These are phyloP conservation scores for Rhododendron griersonianum DNA, from an alignment of 148 eudicot species.

Conservation along the genomic window DNA sequence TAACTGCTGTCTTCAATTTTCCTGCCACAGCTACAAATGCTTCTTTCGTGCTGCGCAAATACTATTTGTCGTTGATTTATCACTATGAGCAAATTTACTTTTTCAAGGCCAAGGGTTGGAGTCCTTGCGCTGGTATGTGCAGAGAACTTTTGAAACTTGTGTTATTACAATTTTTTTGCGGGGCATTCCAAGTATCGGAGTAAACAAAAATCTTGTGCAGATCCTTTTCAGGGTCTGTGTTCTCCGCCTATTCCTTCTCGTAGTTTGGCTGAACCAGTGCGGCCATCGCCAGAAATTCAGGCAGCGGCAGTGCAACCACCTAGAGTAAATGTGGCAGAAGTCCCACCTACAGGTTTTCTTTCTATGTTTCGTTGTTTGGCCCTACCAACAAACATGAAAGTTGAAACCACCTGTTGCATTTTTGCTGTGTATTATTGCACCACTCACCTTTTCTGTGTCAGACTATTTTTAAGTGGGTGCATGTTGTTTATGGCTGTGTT, in stretches of 20 bases:
- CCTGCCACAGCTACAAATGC: constrained; percentile 97
- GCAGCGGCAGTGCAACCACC: constrained; percentile 27
- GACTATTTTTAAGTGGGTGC: background rate
- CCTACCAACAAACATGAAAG: background rate
- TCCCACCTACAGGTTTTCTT: constrained; percentile 44
- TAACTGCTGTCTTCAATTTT: constrained; percentile 67
- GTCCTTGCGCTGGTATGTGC: constrained; percentile 43
- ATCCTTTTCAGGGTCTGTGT: constrained; percentile 32
- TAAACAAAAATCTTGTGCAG: constrained; percentile 25
- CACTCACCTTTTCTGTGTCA: background rate
- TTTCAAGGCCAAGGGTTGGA: constrained; percentile 59
- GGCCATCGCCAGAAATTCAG: constrained; percentile 21
- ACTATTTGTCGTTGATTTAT: constrained; percentile 61
- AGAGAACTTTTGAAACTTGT: background rate
- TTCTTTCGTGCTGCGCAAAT: constrained; percentile 80
- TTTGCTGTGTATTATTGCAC: background rate
- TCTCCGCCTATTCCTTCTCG: constrained; percentile 31
- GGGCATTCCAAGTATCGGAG: background rate
- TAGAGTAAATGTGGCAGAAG: constrained; percentile 20
- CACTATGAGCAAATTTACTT: constrained; percentile 82
- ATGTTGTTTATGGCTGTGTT: background rate
- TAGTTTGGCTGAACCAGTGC: constrained; percentile 21
- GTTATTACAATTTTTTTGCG: background rate
- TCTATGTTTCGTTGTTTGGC: background rate
- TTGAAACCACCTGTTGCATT: background rate